Evolutionary conservation across 805 yeast genomes (phyloP).

Genomic region (Yarrowia phangngaensis): DNA sequence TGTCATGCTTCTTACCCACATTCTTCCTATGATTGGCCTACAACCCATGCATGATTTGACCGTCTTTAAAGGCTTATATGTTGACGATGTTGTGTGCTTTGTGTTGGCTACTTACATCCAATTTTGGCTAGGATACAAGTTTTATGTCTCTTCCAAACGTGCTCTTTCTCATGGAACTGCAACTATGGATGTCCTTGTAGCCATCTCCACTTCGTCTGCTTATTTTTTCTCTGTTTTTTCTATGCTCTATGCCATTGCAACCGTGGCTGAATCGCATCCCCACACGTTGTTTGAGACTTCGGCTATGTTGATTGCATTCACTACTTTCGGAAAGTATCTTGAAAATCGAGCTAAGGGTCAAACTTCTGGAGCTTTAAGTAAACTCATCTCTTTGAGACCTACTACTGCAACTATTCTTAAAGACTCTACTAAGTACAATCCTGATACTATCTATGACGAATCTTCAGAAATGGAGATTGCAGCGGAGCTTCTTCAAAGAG

Average conservation of each 20-base stretch:
- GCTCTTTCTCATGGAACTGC: conserved; percentile 67
- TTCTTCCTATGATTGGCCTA: conserved; percentile 40
- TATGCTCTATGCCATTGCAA: conserved; percentile 44
- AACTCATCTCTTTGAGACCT: conserved; percentile 76
- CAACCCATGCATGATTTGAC: conserved; percentile 37
- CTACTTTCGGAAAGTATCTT: conserved; percentile 83
- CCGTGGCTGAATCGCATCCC: conserved; percentile 44
- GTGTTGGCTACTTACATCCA: conserved; percentile 57
- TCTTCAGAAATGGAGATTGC: conserved; percentile 43
- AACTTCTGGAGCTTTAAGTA: conserved; percentile 83
- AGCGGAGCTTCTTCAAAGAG: conserved; percentile 70
- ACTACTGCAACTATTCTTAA: conserved; percentile 57
- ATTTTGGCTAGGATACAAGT: conserved; percentile 62
- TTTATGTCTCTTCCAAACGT: conserved; percentile 59
- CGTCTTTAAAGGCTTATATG: conserved; percentile 49
- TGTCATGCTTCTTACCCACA: conserved; percentile 47
- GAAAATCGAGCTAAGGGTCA: conserved; percentile 92
- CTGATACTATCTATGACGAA: conserved; percentile 6
- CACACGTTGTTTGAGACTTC: conserved; percentile 79
- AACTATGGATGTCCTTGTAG: conserved; percentile 90
- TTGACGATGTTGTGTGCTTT: conserved; percentile 61
- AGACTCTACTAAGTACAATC: conserved; percentile 29
- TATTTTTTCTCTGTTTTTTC: conserved; percentile 68
- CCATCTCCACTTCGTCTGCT: conserved; percentile 75
- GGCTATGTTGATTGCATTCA: conserved; percentile 77